Evolutionary conservation across 2,329 filamentous ascomycete species (phyloP), one percentile per base, ranked within the genome.

Genomic region (Aspergillus pseudoviridinutans): DNA sequence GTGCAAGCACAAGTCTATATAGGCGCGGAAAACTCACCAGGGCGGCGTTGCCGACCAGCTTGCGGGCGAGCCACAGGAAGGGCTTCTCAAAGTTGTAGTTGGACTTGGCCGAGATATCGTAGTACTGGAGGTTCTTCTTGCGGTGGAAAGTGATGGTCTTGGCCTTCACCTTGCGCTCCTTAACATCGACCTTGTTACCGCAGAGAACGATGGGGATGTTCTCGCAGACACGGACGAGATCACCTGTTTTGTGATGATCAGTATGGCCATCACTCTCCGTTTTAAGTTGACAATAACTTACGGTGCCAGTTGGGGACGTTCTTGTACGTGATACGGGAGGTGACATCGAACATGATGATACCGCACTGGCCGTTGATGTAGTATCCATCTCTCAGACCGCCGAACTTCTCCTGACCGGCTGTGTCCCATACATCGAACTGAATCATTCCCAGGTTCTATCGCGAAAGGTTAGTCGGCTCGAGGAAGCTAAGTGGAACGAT

Each of bases 31-130:
- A 55, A 80, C 88, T 69, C 81, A 94, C 90, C 77, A 96, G 80
- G 73, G 81, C 79, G 72, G 91, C 84, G 85, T 97, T 97, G 79
- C 93, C 94, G 70, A 96, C 92, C 58, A 99, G 88, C 88, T 99
- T 99, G 79, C 94, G 88, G 69, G 92, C 93, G 71, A 99, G 89
- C 94, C 94, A 97, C 71, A 97, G 89, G 91, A 99, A 97, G 64
- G 93, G 93, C 87, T 97, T 99, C 88, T 97, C 93, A 80, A 97
- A 97, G 88, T 97, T 97, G 84, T 99, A 97, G 86, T 97, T 97
- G 75, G 92, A 97, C 85, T 97, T 99, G 80, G 94, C 94, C 46
- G 92, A 97, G 78, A 97, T 97, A 72, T 97, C 94, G 86, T 99
- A 99, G 87, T 97, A 99, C 82, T 99, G 94, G 54, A 99, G 88